Evolutionary conservation across 352 stramenopile species (phyloP).

Genomic region (Blastocystis hominis): DNA sequence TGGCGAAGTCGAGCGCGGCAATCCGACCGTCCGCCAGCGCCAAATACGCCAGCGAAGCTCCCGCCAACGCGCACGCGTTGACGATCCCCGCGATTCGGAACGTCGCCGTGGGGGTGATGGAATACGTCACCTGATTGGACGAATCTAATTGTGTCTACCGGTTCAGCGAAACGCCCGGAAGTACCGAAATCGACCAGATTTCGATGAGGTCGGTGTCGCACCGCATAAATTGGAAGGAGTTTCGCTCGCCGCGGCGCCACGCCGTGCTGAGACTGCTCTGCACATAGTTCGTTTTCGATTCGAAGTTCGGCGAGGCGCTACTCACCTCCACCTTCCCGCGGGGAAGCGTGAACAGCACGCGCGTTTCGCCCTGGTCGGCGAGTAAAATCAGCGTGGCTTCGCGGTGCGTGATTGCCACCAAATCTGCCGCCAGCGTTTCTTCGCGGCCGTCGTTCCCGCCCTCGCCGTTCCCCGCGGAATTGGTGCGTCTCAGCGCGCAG

Average conservation of each 20-base stretch:
- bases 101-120: background rate
- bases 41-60: background rate
- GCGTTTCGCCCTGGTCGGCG: background rate
- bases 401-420: background rate
- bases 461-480: background rate
- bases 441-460: background rate
- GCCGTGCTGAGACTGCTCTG: background rate
- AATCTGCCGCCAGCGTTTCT: background rate
- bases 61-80: background rate
- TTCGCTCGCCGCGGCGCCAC: background rate
- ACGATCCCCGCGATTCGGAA: background rate
- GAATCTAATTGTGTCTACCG: conserved; percentile 1
- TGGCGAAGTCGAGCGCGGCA: background rate
- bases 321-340: background rate
- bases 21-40: background rate
- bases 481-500: background rate
- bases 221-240: conserved; percentile 31
- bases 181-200: background rate
- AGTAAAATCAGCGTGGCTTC: background rate
- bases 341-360: background rate
- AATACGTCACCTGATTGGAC: background rate
- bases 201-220: background rate
- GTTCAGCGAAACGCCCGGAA: background rate
- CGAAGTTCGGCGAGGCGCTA: background rate
- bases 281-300: conserved; percentile 1